Evolutionary conservation across 1,284 basidiomycete genomes (phyloP), one percentile per base, ranked within the genome.

Genomic region (Stereum hirsutum): DNA sequence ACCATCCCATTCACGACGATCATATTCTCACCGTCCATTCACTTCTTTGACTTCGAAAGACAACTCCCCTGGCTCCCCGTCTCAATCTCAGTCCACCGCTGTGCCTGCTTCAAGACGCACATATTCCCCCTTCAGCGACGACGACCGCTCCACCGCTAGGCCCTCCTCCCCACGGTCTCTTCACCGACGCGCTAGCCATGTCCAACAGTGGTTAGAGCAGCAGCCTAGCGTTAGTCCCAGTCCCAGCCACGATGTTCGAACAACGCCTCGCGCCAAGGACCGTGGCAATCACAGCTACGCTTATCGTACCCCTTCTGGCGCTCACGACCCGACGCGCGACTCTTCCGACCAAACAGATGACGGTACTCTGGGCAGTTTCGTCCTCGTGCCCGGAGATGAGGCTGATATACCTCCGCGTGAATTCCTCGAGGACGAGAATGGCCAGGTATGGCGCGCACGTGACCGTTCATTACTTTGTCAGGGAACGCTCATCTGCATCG

Each of bases 171-270:
- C 20, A 26, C 21, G 36, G 17, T 24, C 36, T 26, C 20, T 24
- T 43, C 57, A 57, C 12, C 65, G 64, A 43, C 74, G 74, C 38
- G 74, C 78, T 10, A 81, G 77, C 56, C 70, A 75, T 56, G 65
- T 85, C 44, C 70, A 79, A 51, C 75, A 71, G 46, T 86, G 83
- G 83, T 74, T 86, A 39, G 63, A 69, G 34, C 79, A 84, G 37
- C 77, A 83, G 55, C 75, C 75, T 48, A 47, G 52, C 36, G n/a
- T n/a, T n/a, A n/a, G n/a, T n/a, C n/a, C n/a, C n/a, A n/a, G n/a
- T n/a, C n/a, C n/a, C n/a, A n/a, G n/a, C n/a, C n/a, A n/a, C n/a
- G n/a, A n/a, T n/a, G n/a, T n/a, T n/a, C n/a, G n/a, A n/a, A n/a
- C n/a, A n/a, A n/a, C n/a, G n/a, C n/a, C n/a, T n/a, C n/a, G n/a